Percentiles rank a stretch among this genome's conserved stretches.
Conservation (phyloP, 2,329 filamentous ascomycete species). For the Stachybotrys chlorohalonatus region DNA sequence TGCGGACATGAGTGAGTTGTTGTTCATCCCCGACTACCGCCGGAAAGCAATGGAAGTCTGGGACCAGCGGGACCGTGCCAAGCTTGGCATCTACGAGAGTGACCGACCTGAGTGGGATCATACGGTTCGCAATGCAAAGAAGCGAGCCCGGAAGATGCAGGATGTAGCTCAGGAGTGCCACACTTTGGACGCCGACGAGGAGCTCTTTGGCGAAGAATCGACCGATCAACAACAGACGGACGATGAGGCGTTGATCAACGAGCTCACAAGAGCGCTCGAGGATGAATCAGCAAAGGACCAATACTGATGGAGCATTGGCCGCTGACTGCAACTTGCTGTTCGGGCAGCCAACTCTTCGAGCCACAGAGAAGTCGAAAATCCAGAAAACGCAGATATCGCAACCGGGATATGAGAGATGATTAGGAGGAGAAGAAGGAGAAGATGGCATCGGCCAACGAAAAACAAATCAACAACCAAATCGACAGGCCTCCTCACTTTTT, state of each 20-base stretch:
- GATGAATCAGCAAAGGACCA: neutral
- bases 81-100: neutral
- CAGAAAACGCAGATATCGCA: too few relatives aligned
- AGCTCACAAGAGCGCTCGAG: neutral
- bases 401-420: too few relatives aligned
- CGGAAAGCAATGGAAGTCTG: neutral
- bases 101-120: slow-evolving; percentile 2
- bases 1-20: slow-evolving; percentile 1
- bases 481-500: too few relatives aligned
- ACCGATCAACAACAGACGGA: too few relatives aligned
- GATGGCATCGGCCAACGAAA: too few relatives aligned
- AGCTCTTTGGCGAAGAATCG: neutral
- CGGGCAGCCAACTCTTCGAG: neutral
- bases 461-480: too few relatives aligned
- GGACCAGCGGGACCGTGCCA: neutral
- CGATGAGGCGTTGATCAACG: too few relatives aligned
- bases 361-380: too few relatives aligned
- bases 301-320: neutral
- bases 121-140: slow-evolving; percentile 1
- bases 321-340: neutral
- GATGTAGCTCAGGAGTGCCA: neutral
- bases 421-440: too few relatives aligned
- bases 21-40: neutral
- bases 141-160: slow-evolving; percentile 1
- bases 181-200: neutral